Conservation (phyloP, 2,329 filamentous ascomycete species). For the Endoconidiophora laricicola region DNA sequence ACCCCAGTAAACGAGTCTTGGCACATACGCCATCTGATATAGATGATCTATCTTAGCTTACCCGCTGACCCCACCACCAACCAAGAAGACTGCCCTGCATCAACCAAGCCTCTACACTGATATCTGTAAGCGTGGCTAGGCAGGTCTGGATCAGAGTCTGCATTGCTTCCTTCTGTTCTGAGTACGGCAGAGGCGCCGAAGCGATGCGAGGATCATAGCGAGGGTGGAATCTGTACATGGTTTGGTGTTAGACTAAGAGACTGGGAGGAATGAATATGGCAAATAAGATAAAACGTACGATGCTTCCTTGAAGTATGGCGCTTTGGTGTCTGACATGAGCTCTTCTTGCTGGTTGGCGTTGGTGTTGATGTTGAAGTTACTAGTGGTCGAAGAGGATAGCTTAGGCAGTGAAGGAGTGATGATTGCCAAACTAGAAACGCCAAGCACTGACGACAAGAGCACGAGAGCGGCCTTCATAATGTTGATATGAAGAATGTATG, state of each 20-base stretch:
- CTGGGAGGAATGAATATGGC: background rate
- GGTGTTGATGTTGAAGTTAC: too few species aligned
- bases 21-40: too few species aligned
- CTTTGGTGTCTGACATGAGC: background rate
- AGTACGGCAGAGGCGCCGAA: conserved; percentile 27
- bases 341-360: too few species aligned
- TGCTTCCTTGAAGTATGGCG: background rate
- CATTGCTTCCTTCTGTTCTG: conserved; percentile 43
- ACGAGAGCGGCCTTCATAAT: background rate
- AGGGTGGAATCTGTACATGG: conserved; percentile 15
- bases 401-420: background rate
- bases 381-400: background rate
- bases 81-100: conserved; percentile 71
- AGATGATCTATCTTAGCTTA: conserved; percentile 14
- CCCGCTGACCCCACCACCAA: conserved; percentile 66
- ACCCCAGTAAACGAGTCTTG: too few species aligned
- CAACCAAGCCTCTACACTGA: conserved; percentile 63
- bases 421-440: background rate
- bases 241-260: conserved; percentile 5
- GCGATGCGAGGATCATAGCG: conserved; percentile 27
- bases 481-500: background rate
- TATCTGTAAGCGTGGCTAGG: conserved; percentile 46
- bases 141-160: conserved; percentile 56
- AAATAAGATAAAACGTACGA: conserved; percentile 4
- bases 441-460: background rate